Base-by-base conservation (phyloP, 2,329 filamentous ascomycete genomes). In the Calycina herbarum region DNA sequence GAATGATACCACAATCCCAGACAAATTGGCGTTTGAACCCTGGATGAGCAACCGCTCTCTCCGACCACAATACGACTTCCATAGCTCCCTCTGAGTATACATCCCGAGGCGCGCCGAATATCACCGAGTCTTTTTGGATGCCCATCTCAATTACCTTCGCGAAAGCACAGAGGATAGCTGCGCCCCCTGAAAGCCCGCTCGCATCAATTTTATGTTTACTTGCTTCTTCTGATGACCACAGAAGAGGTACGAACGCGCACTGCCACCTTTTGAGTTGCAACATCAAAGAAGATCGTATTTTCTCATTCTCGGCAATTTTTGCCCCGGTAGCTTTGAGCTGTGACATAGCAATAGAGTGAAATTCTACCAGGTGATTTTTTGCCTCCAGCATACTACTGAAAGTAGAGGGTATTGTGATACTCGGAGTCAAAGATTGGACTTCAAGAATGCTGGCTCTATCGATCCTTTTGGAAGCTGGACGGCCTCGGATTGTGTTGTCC, bases 1-100 rank as follows among this genome's bases (percentile, higher is more conserved):
- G 67, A 6, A 72, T 62, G 51, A 72, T 67, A 17, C 71, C 68
- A 59, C 65, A 65, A 62, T 71, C 67, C 40, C 68, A 71, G 15
- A 71, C 68, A 40, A 72, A 72, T n/a, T 64, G 62, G 59, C 65
- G 69, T 42, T 61, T 64, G 27, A 72, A 72, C 8, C 51, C 58
- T 5, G 61, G 59, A 56, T 69, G 54, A 20, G 33, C 35, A 17
- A 67, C 54, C 10, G 70, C 59, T 4, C 56, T 48, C 24, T 64
- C 59, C 48, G 56, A 57, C 35, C 69, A 62, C 24, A 62, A 48
- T 5, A 72, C 48, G 13, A 71, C 64, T 61, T 72, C 57, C 57
- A n/a, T 13, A n/a, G n/a, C 27, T n/a, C 29, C 33, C 17, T 8
- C 13, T 17, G 4, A 13, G 33, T 24, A 24, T 15, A 17, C 15